Percentiles rank a stretch among this genome's conserved stretches.
These are phyloP conservation scores for Fusarium napiforme DNA, from an alignment of 2,329 filamentous ascomycete species.

Conservation along the genomic window DNA sequence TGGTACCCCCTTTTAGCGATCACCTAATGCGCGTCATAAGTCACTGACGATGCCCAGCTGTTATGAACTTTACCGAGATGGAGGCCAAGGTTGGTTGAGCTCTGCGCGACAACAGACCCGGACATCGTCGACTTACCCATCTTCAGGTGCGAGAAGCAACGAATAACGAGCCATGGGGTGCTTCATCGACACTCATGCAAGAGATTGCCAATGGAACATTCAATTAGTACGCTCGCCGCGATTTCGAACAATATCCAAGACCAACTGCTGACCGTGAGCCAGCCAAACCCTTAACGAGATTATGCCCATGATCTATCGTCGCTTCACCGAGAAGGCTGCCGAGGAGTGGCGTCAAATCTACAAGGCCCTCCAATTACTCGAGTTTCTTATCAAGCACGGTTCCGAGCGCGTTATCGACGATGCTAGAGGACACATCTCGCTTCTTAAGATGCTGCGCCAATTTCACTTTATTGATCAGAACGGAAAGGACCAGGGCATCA, in stretches of 20 bases:
- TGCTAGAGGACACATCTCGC: conserved; percentile 91
- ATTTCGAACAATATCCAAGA: conserved; percentile 26
- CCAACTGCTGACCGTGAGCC: conserved; percentile 36
- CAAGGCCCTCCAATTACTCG: conserved; percentile 95
- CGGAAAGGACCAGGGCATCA: conserved; percentile 97
- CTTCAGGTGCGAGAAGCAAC: conserved; percentile 91
- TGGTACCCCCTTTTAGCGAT: conserved; percentile 66
- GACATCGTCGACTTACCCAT: conserved; percentile 28
- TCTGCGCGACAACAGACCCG: conserved; percentile 9
- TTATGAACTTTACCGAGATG: conserved; percentile 99
- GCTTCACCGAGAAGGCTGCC: conserved; percentile 97
- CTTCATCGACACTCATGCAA: conserved; percentile 87
- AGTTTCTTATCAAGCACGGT: conserved; percentile 97
- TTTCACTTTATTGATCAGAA: conserved; percentile 97
- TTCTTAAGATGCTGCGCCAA: conserved; percentile 97
- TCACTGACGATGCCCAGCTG: conserved; percentile 68
- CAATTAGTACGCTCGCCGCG: conserved; percentile 84
- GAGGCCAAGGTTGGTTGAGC: conserved; percentile 69
- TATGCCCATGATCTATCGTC: conserved; percentile 99
- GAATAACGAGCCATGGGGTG: conserved; percentile 98
- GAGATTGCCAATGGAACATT: conserved; percentile 98
- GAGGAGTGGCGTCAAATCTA: conserved; percentile 99
- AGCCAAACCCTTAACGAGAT: conserved; percentile 98
- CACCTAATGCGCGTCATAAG: conserved; percentile 20
- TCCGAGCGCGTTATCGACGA: conserved; percentile 98